These are phyloP conservation scores for Zymoseptoria passerinii DNA, from an alignment of 2,329 filamentous ascomycete species.

Conservation along the genomic window DNA sequence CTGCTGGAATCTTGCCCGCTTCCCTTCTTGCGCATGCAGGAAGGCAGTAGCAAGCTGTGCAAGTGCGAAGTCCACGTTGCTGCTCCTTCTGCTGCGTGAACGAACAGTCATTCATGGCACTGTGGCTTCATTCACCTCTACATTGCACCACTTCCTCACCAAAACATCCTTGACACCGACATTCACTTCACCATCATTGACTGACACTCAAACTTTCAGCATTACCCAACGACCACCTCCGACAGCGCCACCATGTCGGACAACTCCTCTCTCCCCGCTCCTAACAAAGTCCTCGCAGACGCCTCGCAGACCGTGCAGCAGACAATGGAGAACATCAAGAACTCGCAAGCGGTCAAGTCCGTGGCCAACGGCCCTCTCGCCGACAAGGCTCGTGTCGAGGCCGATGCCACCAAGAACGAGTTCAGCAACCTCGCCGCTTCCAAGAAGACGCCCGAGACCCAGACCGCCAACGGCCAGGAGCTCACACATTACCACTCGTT, in stretches of 20 bases:
- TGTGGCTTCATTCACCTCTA: not conserved
- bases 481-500: constrained; percentile 60
- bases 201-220: constrained; percentile 15
- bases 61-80: not conserved
- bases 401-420: constrained; percentile 48
- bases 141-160: not conserved
- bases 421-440: constrained; percentile 50
- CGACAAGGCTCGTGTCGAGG: constrained; percentile 49
- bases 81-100: not conserved
- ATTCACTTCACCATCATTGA: not conserved
- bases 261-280: not conserved
- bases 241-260: constrained; percentile 2
- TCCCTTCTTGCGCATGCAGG: not conserved
- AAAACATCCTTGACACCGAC: not conserved
- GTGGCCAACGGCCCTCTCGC: constrained; percentile 47
- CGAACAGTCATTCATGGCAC: not conserved
- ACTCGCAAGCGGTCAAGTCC: constrained; percentile 44
- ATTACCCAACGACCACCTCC: constrained; percentile 5
- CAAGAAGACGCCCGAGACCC: constrained; percentile 45
- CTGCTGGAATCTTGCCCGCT: not conserved
- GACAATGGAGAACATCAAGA: constrained; percentile 41
- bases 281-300: constrained; percentile 31
- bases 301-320: constrained; percentile 41
- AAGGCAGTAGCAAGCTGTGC: not conserved
- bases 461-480: constrained; percentile 52